Evolutionary conservation across 2,329 filamentous ascomycete genomes (phyloP), one percentile per base, ranked within the genome.

Genomic region (Dendrostoma leiphaemia): DNA sequence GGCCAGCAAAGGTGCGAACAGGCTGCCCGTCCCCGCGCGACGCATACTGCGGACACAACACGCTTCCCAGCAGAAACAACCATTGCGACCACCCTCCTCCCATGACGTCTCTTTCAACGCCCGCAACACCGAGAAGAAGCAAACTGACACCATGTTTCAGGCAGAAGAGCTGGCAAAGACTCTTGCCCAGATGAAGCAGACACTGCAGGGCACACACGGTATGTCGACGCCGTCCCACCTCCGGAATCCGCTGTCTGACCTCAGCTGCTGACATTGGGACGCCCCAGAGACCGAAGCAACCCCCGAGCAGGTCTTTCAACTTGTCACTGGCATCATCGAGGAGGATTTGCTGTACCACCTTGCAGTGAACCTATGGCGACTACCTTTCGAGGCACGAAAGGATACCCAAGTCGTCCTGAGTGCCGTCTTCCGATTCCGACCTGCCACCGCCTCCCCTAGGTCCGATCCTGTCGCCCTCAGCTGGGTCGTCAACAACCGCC

Each of bases 381-480:
- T 99, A 4, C 91, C 93, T 0, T 99, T 99, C 76, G 94, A 99
- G 75, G 90, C 92, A 34, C 87, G 93, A 66, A 97, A 97, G 76
- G 93, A 97, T 67, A 90, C 90, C 12, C 93, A 97, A 69, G 90
- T 94, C 59, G 94, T 97, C 68, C 94, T 97, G 74, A 96, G 91
- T 37, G 94, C 93, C 70, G 89, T 95, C 62, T 91, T 97, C 69
- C 90, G 92, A 61, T 97, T 94, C 77, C 89, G 90, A 60, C 88
- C 88, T 6, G 78, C 84, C 38, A 83, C 81, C 40, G 82, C 81
- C 2, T 84, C 86, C 19, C 78, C 82, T 12, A 84, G 85, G 65
- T 82, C 80, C 61, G 90, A 95, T 59, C 91, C 91, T 0, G 84
- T 92, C 48, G 91, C 94, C 24, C 80, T 99, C 54, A 89, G 90